A percentile compares a stretch with the other conserved stretches of the same genome.
These are phyloP conservation scores for Alternaria arbusti DNA, from an alignment of 2,329 filamentous ascomycete species.

Conservation along the genomic window DNA sequence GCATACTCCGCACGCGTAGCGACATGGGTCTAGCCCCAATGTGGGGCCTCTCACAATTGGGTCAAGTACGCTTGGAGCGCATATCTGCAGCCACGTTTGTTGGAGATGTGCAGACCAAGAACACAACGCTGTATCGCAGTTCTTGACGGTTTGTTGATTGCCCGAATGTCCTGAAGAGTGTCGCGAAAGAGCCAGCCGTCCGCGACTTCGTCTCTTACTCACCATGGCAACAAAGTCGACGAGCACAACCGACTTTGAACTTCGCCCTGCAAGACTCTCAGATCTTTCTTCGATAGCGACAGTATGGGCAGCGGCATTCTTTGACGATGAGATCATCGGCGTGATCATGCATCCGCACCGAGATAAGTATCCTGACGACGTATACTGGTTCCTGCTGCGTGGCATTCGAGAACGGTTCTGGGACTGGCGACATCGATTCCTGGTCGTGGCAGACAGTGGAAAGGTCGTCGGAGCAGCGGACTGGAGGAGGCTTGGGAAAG, in stretches of 20 bases:
- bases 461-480: conserved; percentile 35
- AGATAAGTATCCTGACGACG: conserved; percentile 32
- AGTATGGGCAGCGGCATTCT: conserved; percentile 36
- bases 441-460: conserved; percentile 21
- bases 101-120: no score
- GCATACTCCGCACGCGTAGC: background rate
- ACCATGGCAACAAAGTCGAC: background rate
- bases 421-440: conserved; percentile 38
- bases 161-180: no score
- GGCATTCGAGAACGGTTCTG: conserved; percentile 36
- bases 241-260: background rate
- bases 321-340: conserved; percentile 43
- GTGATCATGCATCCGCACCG: conserved; percentile 42
- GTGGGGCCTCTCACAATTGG: background rate
- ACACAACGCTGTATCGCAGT: background rate
- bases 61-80: background rate
- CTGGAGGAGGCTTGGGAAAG: conserved; percentile 35
- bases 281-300: conserved; percentile 31
- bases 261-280: conserved; percentile 19
- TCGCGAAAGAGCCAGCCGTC: background rate
- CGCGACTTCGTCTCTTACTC: no score
- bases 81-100: background rate
- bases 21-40: background rate
- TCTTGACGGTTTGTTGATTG: no score
- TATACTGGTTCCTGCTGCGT: conserved; percentile 38